Percentiles rank a stretch among this genome's conserved stretches.
phyloP scores from a whole-genome alignment of 2,329 filamentous ascomycete genomes.

The Fusarium anguioides region DNA sequence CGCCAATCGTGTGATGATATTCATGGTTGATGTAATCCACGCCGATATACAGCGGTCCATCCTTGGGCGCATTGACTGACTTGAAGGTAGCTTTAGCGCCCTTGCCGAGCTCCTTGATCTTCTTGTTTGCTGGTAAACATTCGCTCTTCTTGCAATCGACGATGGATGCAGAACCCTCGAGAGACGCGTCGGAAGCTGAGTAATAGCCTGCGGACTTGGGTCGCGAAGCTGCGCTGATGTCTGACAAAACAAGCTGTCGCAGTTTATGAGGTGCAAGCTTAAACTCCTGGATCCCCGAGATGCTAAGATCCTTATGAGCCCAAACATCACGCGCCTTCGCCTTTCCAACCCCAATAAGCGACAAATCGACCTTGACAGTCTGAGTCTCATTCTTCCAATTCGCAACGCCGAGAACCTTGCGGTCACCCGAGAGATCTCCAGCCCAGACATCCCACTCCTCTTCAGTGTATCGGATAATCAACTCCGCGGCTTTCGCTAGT shows the following conservation, averaged over 20 bases:
- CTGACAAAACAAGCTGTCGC: slow-evolving; percentile 52
- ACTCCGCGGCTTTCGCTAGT: slow-evolving; percentile 61
- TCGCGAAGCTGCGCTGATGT: slow-evolving; percentile 43
- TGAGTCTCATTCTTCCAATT: slow-evolving; percentile 62
- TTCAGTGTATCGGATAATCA: slow-evolving; percentile 60
- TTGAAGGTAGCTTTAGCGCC: slow-evolving; percentile 53
- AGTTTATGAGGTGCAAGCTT: slow-evolving; percentile 54
- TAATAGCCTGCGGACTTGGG: slow-evolving; percentile 53
- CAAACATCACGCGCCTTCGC: slow-evolving; percentile 56
- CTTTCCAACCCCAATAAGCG: slow-evolving; percentile 52
- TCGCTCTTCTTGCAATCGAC: slow-evolving; percentile 51
- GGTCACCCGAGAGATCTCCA: slow-evolving; percentile 57
- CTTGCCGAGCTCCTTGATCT: slow-evolving; percentile 53
- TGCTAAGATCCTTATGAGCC: slow-evolving; percentile 49
- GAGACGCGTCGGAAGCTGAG: slow-evolving; percentile 50
- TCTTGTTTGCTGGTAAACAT: slow-evolving; percentile 57
- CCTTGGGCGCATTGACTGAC: slow-evolving; percentile 45
- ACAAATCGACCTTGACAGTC: slow-evolving; percentile 55
- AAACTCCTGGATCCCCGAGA: slow-evolving; percentile 50
- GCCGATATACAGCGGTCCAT: slow-evolving; percentile 55
- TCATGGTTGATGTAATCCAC: slow-evolving; percentile 66
- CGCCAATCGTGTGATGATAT: slow-evolving; percentile 57
- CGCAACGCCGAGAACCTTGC: slow-evolving; percentile 58
- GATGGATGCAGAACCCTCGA: slow-evolving; percentile 51
- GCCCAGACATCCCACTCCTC: slow-evolving; percentile 64